Conservation (phyloP, 495 filamentous ascomycete genomes). For the Neurospora sp. region DNA sequence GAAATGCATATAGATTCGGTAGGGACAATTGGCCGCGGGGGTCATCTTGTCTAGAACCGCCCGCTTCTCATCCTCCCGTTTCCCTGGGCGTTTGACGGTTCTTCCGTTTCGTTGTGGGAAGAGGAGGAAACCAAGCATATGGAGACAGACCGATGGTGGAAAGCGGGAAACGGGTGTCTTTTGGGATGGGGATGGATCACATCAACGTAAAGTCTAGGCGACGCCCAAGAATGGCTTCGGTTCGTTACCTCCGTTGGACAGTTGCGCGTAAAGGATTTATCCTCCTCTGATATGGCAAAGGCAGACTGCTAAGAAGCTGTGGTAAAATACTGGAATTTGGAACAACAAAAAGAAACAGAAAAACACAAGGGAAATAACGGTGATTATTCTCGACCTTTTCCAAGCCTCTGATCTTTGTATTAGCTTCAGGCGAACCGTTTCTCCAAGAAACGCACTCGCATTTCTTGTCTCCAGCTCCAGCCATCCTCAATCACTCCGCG, state of each 20-base stretch:
- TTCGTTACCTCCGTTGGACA: background rate
- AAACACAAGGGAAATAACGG: too few relatives aligned
- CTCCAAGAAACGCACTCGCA: background rate
- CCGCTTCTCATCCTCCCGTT: background rate
- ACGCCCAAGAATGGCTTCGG: background rate
- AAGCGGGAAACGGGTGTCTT: background rate
- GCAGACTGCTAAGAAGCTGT: background rate
- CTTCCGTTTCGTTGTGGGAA: too few relatives aligned
- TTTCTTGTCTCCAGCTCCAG: background rate
- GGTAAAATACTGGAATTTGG: background rate
- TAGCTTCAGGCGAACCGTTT: background rate
- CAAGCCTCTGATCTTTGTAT: too few relatives aligned
- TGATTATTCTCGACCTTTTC: too few relatives aligned
- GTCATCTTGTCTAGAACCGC: background rate
- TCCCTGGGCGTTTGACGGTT: background rate
- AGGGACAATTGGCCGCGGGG: background rate
- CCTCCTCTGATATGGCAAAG: background rate
- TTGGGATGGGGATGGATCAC: background rate
- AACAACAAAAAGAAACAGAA: too few relatives aligned
- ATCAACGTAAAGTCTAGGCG: background rate
- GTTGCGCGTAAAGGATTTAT: background rate
- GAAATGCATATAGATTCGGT: background rate
- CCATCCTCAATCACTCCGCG: background rate
- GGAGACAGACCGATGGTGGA: too few relatives aligned
- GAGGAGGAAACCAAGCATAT: too few relatives aligned